Conservation (phyloP, 495 filamentous ascomycete species). For the Bombardia bombarda region DNA sequence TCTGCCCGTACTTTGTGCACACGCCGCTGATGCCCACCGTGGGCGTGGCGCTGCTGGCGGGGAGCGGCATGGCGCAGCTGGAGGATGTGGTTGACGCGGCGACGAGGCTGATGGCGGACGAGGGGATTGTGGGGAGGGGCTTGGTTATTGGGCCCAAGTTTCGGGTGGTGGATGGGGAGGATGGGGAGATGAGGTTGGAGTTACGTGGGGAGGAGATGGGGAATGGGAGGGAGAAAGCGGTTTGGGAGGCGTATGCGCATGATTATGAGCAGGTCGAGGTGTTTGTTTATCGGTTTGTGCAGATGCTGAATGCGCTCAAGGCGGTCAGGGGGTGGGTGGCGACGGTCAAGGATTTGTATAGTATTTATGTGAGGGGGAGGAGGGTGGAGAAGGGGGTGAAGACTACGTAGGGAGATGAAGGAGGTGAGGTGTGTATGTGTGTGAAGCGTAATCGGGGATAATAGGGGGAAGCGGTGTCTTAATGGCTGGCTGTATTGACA, state of each 20-base stretch:
- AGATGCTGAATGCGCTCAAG: slow-evolving; percentile 38
- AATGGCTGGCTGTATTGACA: too few species aligned
- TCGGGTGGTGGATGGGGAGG: slow-evolving; percentile 20
- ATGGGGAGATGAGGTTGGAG: background rate
- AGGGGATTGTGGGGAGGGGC: slow-evolving; percentile 40
- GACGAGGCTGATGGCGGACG: slow-evolving; percentile 37
- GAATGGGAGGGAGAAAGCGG: slow-evolving; percentile 1
- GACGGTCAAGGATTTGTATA: slow-evolving; percentile 37
- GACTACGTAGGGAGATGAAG: background rate
- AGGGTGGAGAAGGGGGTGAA: background rate
- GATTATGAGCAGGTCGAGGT: slow-evolving; percentile 49
- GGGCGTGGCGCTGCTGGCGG: slow-evolving; percentile 44
- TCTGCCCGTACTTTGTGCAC: slow-evolving; percentile 61
- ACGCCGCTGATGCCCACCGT: slow-evolving; percentile 44
- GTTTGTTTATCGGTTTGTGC: slow-evolving; percentile 39
- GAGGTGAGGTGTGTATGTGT: background rate
- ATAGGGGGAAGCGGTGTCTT: background rate
- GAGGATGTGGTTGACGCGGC: slow-evolving; percentile 41
- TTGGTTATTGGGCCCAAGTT: slow-evolving; percentile 47
- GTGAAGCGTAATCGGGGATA: background rate
- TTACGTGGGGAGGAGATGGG: background rate
- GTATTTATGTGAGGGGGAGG: slow-evolving; percentile 9
- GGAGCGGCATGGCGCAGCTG: slow-evolving; percentile 38
- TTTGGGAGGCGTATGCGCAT: slow-evolving; percentile 52
- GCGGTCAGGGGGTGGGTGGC: slow-evolving; percentile 42